Evolutionary conservation across 2,329 filamentous ascomycete genomes (phyloP).

Genomic region (Fusarium pseudocircinatum): DNA sequence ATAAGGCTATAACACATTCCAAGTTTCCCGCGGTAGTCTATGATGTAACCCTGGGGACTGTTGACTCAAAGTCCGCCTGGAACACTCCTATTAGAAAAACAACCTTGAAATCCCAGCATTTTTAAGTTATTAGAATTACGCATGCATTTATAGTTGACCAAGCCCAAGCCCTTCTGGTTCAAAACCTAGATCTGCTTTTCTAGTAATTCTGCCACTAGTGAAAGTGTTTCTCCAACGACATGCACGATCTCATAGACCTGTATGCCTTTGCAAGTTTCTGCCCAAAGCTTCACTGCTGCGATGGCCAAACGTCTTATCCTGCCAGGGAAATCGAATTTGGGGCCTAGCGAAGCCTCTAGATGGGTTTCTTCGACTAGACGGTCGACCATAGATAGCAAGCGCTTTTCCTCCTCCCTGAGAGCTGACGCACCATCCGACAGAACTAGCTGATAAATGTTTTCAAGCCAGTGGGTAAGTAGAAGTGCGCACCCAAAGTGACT

Average conservation of each 20-base stretch:
- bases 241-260: conserved; percentile 29
- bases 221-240: conserved; percentile 7
- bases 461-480: conserved; percentile 20
- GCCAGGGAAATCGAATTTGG: not conserved
- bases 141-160: not conserved
- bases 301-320: conserved; percentile 11
- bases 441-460: not conserved
- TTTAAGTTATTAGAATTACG: not conserved
- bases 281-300: conserved; percentile 13
- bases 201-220: not conserved
- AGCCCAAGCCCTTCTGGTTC: not conserved
- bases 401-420: not conserved
- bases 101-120: not conserved
- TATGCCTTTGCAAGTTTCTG: conserved; percentile 24
- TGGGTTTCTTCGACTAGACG: not conserved
- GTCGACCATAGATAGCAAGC: not conserved
- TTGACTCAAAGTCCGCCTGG: too few species aligned
- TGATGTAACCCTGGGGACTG: not conserved
- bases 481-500: conserved; percentile 23
- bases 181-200: not conserved
- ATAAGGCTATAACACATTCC: not conserved
- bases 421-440: not conserved
- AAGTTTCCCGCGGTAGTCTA: not conserved
- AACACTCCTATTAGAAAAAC: not conserved
- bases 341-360: not conserved